Conservation (phyloP, 2,329 filamentous ascomycete species). For the Pseudocercospora macadamiae region DNA sequence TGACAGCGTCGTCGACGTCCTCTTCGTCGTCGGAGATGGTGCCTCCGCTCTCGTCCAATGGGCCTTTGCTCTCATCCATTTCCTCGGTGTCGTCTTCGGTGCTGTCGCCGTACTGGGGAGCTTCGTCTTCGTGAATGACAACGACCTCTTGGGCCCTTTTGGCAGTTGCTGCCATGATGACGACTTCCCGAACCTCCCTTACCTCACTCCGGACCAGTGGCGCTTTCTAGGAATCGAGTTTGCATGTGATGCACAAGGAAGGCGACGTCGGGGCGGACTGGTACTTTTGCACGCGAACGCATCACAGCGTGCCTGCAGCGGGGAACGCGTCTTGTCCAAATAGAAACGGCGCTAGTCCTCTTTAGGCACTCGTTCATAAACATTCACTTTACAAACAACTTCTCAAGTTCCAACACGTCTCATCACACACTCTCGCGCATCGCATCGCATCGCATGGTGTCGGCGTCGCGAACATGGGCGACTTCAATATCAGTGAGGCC, state of each 20-base stretch:
- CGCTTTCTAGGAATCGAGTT: not conserved
- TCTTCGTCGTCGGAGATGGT: constrained; percentile 61
- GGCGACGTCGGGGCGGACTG: no score
- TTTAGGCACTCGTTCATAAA: not conserved
- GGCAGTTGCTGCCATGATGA: constrained; percentile 28
- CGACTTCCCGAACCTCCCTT: constrained; percentile 16
- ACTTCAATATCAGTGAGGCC: constrained; percentile 95
- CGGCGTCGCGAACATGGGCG: constrained; percentile 65
- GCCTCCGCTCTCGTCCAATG: constrained; percentile 54
- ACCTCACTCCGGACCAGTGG: not conserved
- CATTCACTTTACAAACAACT: not conserved
- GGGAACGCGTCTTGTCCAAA: not conserved
- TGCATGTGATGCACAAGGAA: constrained; percentile 10
- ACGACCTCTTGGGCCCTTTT: constrained; percentile 24
- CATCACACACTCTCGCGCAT: not conserved
- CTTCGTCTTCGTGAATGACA: constrained; percentile 29
- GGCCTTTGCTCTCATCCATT: constrained; percentile 53
- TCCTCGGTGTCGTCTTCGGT: constrained; percentile 43
- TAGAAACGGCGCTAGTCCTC: not conserved
- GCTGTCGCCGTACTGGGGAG: constrained; percentile 26
- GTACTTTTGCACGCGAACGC: no score
- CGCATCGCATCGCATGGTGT: constrained; percentile 8
- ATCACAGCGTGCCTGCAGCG: no score
- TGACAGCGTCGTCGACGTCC: constrained; percentile 67
- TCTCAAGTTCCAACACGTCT: not conserved